phyloP scores from a whole-genome alignment of 768 basidiomycete species.

The Termitomyces sp. region DNA sequence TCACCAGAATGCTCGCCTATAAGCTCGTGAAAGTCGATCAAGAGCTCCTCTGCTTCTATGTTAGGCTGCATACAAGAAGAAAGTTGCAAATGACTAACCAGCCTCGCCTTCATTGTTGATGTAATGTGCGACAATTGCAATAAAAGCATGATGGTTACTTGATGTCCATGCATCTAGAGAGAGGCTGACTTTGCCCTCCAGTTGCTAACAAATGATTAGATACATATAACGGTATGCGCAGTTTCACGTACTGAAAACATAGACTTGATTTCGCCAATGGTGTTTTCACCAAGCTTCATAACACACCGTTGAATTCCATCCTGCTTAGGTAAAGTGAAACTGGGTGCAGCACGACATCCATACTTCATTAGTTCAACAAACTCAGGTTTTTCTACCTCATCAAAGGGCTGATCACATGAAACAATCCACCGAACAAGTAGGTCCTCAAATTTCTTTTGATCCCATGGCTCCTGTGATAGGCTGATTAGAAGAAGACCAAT shows the following conservation, averaged over 20 bases:
- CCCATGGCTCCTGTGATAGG: too few species aligned
- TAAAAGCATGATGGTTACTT: slow-evolving; percentile 21
- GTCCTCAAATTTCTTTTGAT: too few species aligned
- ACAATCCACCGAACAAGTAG: too few species aligned
- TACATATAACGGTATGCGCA: too few species aligned
- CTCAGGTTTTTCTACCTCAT: too few species aligned
- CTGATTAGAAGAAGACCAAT: too few species aligned
- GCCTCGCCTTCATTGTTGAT: slow-evolving; percentile 18
- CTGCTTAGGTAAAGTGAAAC: not conserved
- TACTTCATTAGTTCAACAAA: too few species aligned
- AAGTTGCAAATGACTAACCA: too few species aligned
- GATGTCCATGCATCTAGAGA: slow-evolving; percentile 25
- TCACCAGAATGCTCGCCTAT: slow-evolving; percentile 29
- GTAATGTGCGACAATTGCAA: slow-evolving; percentile 21
- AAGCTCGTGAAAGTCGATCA: slow-evolving; percentile 32
- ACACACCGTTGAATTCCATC: slow-evolving; percentile 6
- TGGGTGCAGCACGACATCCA: not conserved
- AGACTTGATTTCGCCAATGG: slow-evolving; percentile 3
- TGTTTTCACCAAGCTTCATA: slow-evolving; percentile 15
- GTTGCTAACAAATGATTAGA: too few species aligned
- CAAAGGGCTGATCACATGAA: too few species aligned
- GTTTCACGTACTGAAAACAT: slow-evolving; percentile 15
- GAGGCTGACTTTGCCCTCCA: slow-evolving; percentile 12
- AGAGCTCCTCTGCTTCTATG: slow-evolving; percentile 34
- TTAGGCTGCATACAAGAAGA: too few species aligned